Evolutionary conservation across 2,329 filamentous ascomycete species (phyloP).

Genomic region (Colletotrichum orchidophilum): DNA sequence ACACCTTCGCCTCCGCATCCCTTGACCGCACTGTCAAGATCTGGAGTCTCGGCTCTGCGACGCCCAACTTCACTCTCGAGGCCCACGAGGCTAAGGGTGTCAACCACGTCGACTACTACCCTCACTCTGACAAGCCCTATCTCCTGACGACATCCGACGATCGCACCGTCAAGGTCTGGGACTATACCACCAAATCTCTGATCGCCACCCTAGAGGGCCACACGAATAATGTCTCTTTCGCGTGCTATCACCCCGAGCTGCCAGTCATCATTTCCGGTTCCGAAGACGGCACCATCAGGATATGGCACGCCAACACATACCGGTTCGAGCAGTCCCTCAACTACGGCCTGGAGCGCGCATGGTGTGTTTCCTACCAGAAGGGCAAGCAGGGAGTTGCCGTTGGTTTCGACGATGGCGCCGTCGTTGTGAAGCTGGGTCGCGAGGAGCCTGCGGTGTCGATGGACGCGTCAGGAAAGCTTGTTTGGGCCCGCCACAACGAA

Average conservation of each 20-base stretch:
- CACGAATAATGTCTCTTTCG: constrained; percentile 97
- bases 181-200: constrained; percentile 97
- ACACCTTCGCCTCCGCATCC: constrained; percentile 91
- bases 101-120: constrained; percentile 94
- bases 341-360: constrained; percentile 94
- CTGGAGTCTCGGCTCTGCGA: constrained; percentile 94
- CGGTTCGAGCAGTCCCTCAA: constrained; percentile 94
- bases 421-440: constrained; percentile 96
- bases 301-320: constrained; percentile 99
- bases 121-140: constrained; percentile 81
- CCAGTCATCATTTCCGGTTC: constrained; percentile 98
- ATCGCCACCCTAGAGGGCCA: constrained; percentile 97
- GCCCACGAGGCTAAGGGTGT: constrained; percentile 98
- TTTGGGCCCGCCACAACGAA: constrained; percentile 96
- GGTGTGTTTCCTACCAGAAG: constrained; percentile 96
- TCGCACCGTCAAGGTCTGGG: constrained; percentile 86
- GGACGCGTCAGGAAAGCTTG: constrained; percentile 94
- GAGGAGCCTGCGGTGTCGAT: constrained; percentile 98
- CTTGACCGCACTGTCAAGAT: constrained; percentile 97
- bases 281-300: constrained; percentile 95
- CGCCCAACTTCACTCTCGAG: constrained; percentile 95
- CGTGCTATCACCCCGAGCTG: constrained; percentile 95
- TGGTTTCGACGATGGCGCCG: constrained; percentile 96
- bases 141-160: constrained; percentile 97
- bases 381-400: constrained; percentile 94